Conservation (phyloP, 116 monocot genomes). For the Cymodocea nodosa region DNA sequence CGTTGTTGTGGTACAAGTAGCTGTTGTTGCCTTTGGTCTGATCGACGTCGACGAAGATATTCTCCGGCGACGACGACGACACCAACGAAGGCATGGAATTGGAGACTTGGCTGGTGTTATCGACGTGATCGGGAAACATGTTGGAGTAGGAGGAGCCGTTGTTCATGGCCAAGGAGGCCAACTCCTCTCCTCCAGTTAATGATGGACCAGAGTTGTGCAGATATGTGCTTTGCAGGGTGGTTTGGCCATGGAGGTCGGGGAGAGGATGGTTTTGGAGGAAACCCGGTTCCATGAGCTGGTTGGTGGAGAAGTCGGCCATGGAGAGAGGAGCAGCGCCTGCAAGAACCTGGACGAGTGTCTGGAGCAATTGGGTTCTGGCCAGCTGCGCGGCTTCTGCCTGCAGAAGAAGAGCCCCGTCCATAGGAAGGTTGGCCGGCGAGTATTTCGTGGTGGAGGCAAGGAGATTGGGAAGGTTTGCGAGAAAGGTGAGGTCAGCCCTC, state of each 20-base stretch:
- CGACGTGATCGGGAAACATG: neutral
- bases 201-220: neutral
- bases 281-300: neutral
- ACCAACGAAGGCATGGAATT: slow-evolving; percentile 2
- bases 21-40: too few relatives aligned
- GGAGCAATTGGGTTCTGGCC: slow-evolving; percentile 24
- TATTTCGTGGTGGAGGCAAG: slow-evolving; percentile 9
- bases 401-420: slow-evolving; percentile 2
- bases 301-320: neutral
- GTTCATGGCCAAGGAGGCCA: neutral
- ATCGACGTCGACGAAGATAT: neutral
- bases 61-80: slow-evolving; percentile 1
- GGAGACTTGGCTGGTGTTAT: neutral
- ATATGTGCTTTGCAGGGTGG: neutral
- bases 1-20: neutral
- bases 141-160: neutral
- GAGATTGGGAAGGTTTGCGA: slow-evolving; percentile 13
- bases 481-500: slow-evolving; percentile 19
- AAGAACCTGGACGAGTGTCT: slow-evolving; percentile 18
- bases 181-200: neutral
- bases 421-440: neutral
- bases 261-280: neutral
- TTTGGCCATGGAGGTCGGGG: neutral
- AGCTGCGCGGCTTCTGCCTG: slow-evolving; percentile 22
- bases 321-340: neutral